Base-by-base conservation (phyloP, 805 yeast genomes). In the Nakazawaea anatomiae region DNA sequence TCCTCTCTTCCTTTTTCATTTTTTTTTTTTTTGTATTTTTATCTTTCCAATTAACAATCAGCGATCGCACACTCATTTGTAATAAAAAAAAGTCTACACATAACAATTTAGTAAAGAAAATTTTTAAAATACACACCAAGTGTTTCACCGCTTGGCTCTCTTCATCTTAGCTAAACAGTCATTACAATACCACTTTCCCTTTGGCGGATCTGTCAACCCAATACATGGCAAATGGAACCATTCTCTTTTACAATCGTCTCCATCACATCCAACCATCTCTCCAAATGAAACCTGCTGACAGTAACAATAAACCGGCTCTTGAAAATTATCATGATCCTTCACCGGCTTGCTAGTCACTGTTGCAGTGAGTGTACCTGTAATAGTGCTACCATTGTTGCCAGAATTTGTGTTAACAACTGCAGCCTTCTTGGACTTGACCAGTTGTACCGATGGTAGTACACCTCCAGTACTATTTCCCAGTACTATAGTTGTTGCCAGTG, bases 251-350 rank as follows among this genome's bases (percentile, higher is more conserved):
- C 98, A 92, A 52, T 84, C 82, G 36, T 88, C 91, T 10, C 97
- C 97, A 62, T 94, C 99, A 70, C 99, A 94, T 2, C 96, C 99
- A 54, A 94, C 97, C 99, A 94, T 94, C 62, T 94, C 98, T 18
- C 99, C 99, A 64, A 87, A 94, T 4, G 97, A 92, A 0, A 91
- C 96, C 65, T 91, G 97, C 65, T 90, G 89, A 70, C 99, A 94
- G 70, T 92, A 91, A 67, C 99, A 94, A 65, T 92, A 92, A 2
- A 90, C 80, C 0, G 96, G 96, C 61, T 91, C 97, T 27, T 73
- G 75, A 45, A 64, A 67, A 30, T 65, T 70, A 51, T 67, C 56
- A 27, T 32, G 38, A 32, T 14, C 42, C 35, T 48, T 42, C 14
- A 25, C 32, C 11, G 35, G 35, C 11, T 32, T 32, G 35, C 11